Base-by-base conservation (phyloP, 768 basidiomycete genomes). In the Psilocybe tampanensis region DNA sequence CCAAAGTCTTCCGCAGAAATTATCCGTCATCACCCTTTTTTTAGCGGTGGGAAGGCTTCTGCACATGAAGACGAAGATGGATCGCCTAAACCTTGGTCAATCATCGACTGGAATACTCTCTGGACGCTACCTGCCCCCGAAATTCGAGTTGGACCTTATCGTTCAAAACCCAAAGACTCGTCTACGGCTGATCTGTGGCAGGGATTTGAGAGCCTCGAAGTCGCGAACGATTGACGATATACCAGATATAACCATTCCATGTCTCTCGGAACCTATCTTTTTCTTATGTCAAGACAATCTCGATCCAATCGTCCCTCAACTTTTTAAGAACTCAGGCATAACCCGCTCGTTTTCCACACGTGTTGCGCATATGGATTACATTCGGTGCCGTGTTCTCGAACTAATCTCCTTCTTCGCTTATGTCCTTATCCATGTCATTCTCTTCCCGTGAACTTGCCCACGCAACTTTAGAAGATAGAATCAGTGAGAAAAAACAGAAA, bases 51-150 rank as follows among this genome's bases (percentile, higher is more conserved):
- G 21, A 52, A 58, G 47, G 42, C 44, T 26, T 50, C 39, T 34
- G 50, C 32, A 7, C 44, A 29, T 36, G 60, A 59, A 33, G 53
- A 41, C 26, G 64, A n/a, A n/a, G n/a, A 54, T 17, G 44, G 56
- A 1, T 44, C 60, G 2, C 48, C 51, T 5, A 61, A 32, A 52
- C 51, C 47, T 47, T 66, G 62, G 65, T 64, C 73, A 17, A 59
- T 71, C 17, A 75, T 89, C 52, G 73, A 78, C 48, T 92, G 90
- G 90, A 71, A 76, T 9, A 76, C 73, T 0, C 74, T 92, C 3
- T 92, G 90, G 90, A 83, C 77, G 0, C 77, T 77, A n/a, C 74
- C 82, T 6, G 76, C 80, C 4, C 90, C 90, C 19, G 71, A 70
- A 0, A 73, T 89, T 11, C 82, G 83, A 68, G 71, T 81, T 12